These are phyloP conservation scores for Solanum lycopersicoides DNA, from an alignment of 257 asterid species.

Conservation along the genomic window DNA sequence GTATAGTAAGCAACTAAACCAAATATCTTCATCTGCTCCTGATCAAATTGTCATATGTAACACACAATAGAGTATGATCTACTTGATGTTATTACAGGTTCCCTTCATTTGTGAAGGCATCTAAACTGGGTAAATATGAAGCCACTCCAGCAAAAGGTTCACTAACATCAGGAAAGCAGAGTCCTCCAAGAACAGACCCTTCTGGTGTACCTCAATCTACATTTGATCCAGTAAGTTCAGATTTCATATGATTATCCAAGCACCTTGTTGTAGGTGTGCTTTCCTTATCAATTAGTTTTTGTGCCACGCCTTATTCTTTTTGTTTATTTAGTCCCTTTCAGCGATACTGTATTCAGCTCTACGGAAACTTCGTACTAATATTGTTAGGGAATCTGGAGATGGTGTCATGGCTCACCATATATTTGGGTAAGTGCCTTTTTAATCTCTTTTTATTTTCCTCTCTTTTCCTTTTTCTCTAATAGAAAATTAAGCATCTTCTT, in stretches of 20 bases:
- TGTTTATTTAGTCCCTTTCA: constrained; percentile 40
- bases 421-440: constrained; percentile 40
- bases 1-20: background rate
- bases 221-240: constrained; percentile 42
- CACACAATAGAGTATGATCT: background rate
- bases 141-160: constrained; percentile 74
- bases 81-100: constrained; percentile 36
- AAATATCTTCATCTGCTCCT: background rate
- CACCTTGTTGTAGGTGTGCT: background rate
- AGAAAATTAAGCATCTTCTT: background rate
- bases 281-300: background rate
- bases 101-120: constrained; percentile 43
- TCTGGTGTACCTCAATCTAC: constrained; percentile 40
- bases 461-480: background rate
- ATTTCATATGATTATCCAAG: background rate
- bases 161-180: constrained; percentile 36
- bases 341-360: constrained; percentile 49
- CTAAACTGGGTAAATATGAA: constrained; percentile 41
- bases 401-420: constrained; percentile 56
- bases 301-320: background rate
- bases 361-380: constrained; percentile 49
- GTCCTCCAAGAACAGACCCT: constrained; percentile 21
- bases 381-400: constrained; percentile 58
- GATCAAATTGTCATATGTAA: background rate
- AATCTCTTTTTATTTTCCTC: background rate